phyloP scores from a whole-genome alignment of 2,329 filamentous ascomycete species.

The Tolypocladium amazonense region DNA sequence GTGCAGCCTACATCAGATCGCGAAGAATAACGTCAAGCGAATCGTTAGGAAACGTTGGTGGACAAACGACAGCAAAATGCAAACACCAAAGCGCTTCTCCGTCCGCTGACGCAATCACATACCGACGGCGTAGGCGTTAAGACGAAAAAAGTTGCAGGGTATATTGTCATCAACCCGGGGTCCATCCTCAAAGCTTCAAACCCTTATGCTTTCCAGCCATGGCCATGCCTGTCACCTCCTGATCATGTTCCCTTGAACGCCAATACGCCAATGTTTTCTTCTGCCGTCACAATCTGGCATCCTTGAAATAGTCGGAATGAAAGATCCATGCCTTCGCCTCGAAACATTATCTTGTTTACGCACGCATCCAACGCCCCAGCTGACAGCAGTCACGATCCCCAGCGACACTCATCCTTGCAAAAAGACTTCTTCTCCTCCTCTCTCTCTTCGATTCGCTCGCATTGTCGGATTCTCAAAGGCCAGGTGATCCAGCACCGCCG shows the following conservation, averaged over 20 bases:
- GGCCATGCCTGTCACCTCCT: neutral
- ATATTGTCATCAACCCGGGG: neutral
- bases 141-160: neutral
- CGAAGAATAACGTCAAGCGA: too few species aligned
- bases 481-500: conserved; percentile 22
- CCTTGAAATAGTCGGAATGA: too few species aligned
- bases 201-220: neutral
- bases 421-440: neutral
- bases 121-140: neutral
- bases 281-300: neutral
- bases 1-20: neutral
- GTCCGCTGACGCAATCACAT: too few species aligned
- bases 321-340: neutral
- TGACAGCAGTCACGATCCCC: neutral
- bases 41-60: too few species aligned
- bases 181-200: neutral
- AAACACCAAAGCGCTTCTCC: too few species aligned
- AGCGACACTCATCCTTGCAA: neutral
- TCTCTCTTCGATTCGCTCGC: too few species aligned
- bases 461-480: neutral
- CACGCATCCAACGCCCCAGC: neutral
- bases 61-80: too few species aligned
- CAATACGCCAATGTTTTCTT: neutral
- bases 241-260: neutral
- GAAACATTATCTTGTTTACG: neutral